Conservation (phyloP, 1,284 basidiomycete species). For the Ganoderma meredithae region DNA sequence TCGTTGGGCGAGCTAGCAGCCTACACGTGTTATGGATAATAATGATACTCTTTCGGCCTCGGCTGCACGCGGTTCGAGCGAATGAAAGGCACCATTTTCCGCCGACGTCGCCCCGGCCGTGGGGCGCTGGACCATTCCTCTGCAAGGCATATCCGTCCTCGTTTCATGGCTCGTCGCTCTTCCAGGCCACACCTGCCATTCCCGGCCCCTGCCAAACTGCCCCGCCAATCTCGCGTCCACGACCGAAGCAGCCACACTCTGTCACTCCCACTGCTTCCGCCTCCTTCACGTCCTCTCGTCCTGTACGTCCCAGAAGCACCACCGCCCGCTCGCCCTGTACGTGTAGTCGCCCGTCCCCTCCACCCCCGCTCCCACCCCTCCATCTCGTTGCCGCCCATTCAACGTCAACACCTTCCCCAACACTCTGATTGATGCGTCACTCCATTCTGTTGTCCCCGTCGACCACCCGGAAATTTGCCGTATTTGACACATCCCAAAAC, state of each 20-base stretch:
- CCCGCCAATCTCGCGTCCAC: conserved; percentile 8
- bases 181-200: conserved; percentile 18
- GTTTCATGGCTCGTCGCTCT: conserved; percentile 10
- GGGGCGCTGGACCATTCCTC: conserved; percentile 28
- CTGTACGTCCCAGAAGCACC: conserved; percentile 31
- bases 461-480: conserved; percentile 14
- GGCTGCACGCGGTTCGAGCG: conserved; percentile 39
- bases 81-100: conserved; percentile 41
- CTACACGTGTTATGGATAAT: conserved; percentile 38
- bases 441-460: conserved; percentile 22
- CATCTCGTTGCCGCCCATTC: neutral
- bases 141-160: conserved; percentile 25
- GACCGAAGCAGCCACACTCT: conserved; percentile 19
- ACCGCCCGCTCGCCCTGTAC: conserved; percentile 24
- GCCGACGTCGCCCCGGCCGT: conserved; percentile 44
- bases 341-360: conserved; percentile 12
- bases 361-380: conserved; percentile 26
- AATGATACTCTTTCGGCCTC: conserved; percentile 30
- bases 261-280: too few species aligned
- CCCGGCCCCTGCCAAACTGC: neutral
- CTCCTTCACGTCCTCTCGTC: conserved; percentile 21
- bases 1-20: neutral
- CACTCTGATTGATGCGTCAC: conserved; percentile 32
- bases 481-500: conserved; percentile 3
- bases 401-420: conserved; percentile 1